Evolutionary conservation across 768 basidiomycete genomes (phyloP).

Genomic region (Lactarius trivialis): DNA sequence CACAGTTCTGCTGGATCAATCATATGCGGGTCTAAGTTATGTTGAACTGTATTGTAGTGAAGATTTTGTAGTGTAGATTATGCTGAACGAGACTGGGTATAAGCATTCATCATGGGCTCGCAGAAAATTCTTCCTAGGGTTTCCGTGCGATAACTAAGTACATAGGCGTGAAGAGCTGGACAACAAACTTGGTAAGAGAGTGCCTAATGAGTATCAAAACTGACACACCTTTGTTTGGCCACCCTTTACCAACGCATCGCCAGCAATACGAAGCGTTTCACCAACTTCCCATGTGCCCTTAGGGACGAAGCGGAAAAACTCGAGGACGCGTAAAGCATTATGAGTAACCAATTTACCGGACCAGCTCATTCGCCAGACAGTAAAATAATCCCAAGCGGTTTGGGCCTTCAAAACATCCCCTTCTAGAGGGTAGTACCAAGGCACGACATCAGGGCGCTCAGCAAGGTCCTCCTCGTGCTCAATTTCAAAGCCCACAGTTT

Average conservation of each 20-base stretch:
- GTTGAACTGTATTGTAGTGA: neutral
- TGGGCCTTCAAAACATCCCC: conserved; percentile 91
- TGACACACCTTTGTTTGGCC: conserved; percentile 73
- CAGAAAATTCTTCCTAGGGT: neutral
- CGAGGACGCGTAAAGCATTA: conserved; percentile 67
- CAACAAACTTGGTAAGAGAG: conserved; percentile 1
- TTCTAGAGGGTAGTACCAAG: conserved; percentile 97
- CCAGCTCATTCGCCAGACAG: conserved; percentile 86
- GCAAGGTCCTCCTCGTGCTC: conserved; percentile 94
- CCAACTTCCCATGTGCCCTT: conserved; percentile 91
- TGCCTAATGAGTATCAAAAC: neutral
- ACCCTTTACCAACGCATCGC: conserved; percentile 68
- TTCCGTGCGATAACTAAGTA: conserved; percentile 49
- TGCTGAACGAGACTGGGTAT: neutral
- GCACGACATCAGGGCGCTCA: conserved; percentile 64
- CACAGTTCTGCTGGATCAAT: neutral
- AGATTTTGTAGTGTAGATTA: no score
- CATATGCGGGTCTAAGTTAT: neutral
- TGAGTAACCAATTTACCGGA: conserved; percentile 82
- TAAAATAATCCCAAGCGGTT: conserved; percentile 86
- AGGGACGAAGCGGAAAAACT: conserved; percentile 73
- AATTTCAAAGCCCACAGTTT: conserved; percentile 79
- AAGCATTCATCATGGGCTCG: neutral
- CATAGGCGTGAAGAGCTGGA: conserved; percentile 84
- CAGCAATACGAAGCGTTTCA: conserved; percentile 83